Evolutionary conservation across 2,329 filamentous ascomycete species (phyloP), one percentile per base, ranked within the genome.

Genomic region (Blastomyces gilchristii): DNA sequence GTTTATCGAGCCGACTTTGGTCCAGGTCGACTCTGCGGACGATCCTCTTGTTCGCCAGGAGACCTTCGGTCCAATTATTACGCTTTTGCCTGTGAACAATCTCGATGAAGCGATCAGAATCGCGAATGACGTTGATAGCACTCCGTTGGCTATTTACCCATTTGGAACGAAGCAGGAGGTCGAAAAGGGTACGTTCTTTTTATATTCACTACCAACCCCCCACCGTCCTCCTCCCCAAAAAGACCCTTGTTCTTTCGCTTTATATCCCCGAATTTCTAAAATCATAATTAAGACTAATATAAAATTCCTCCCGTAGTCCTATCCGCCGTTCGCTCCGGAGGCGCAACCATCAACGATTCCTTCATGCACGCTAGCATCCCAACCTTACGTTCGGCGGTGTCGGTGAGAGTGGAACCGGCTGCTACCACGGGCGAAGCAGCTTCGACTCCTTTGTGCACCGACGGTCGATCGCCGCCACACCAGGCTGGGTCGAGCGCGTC

Each of bases 1-100:
- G 59, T 97, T 89, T 76, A 94, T 99, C 69, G 91, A 93, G 73
- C 90, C 92, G 0, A 99, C 94, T 0, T 86, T 93, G n/a, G 86
- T 99, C n/a, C 82, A 90, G 65, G 88, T 97, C 47, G 82, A 89
- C 67, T 86, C 85, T 65, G 73, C 83, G 18, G 83, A 92, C 58
- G 93, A 96, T 76, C 82, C 87, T 8, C 84, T 97, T 75, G 83
- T 97, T 71, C 78, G 79, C 31, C 85, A 96, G 66, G 94, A 99
- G 78, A 90, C 87, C 53, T 99, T 99, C 73, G 94, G 93, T 7
- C 94, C 94, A n/a, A 82, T 96, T 64, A 91, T 96, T 68, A 87
- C 90, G 66, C 85, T 97, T 66, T 78, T 96, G 62, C 83, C 91
- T 0, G 87, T 91, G 62, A 83, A 90, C 67, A 82, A 85, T 69